These are phyloP conservation scores for Penicillium turbatum DNA, from an alignment of 495 filamentous ascomycete genomes.

Conservation along the genomic window DNA sequence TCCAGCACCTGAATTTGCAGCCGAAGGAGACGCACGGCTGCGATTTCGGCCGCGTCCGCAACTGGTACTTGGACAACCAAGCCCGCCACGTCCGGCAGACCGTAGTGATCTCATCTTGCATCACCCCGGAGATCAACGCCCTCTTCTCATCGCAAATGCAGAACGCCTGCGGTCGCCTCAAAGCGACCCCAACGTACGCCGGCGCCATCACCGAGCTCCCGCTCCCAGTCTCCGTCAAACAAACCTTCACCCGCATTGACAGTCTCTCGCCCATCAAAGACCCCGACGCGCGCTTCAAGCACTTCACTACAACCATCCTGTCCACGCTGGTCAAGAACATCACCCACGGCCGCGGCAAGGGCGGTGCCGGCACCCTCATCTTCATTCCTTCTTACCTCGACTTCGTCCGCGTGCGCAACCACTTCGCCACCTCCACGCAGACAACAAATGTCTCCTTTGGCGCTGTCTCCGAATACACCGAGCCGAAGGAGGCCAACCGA, in stretches of 20 bases:
- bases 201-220: constrained; percentile 63
- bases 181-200: constrained; percentile 60
- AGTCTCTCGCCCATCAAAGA: constrained; percentile 61
- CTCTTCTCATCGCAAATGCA: constrained; percentile 71
- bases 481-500: constrained; percentile 67
- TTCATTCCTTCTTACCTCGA: constrained; percentile 92
- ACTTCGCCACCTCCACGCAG: constrained; percentile 69
- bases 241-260: constrained; percentile 89
- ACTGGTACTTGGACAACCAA: constrained; percentile 86
- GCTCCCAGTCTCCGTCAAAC: constrained; percentile 64
- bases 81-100: constrained; percentile 80
- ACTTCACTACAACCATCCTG: constrained; percentile 76
- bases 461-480: constrained; percentile 81
- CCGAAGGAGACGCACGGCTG: constrained; percentile 88
- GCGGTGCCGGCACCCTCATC: constrained; percentile 60
- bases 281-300: constrained; percentile 86
- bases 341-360: constrained; percentile 36
- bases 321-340: constrained; percentile 64
- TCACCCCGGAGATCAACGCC: constrained; percentile 83
- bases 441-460: constrained; percentile 73
- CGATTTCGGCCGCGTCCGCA: constrained; percentile 86
- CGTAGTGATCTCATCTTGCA: constrained; percentile 71
- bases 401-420: constrained; percentile 88
- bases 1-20: constrained; percentile 87
- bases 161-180: constrained; percentile 74